Evolutionary conservation across 208 protist genomes (phyloP), one percentile per base, ranked within the genome.

Genomic region (Leishmania guyanensis): DNA sequence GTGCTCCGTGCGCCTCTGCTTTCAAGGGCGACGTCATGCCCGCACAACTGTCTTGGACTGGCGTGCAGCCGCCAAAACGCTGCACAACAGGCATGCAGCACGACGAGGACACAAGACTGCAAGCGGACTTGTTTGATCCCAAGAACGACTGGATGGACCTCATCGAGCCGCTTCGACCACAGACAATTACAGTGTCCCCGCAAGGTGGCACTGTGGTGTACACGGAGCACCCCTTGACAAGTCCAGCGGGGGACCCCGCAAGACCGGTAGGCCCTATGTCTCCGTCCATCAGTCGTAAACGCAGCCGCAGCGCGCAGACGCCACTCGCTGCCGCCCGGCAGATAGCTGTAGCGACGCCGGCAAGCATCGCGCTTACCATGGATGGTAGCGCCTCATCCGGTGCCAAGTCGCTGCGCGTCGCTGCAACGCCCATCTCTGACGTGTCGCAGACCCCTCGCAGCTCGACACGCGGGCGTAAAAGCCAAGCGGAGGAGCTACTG

Each of bases 81-180:
- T 48, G 17, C 66, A 51, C 69, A 6, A 26, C 9, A 17, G 33
- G 26, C 20, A 26, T 54, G 17, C 17, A 26, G 46, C 43, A 9
- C 22, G 46, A 53, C 12, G 29, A 76, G 20, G 72, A 58, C 29
- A 29, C 36, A 46, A 73, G 79, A 36, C 73, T 78, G 36, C 36
- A 78, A 16, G 70, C 20, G 6, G 76, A 82, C 26, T 26, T 86
- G 48, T 77, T 82, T 53, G 82, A 82, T 70, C 10, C 82, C 17
- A 10, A 75, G 56, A 86, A 86, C 46, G 82, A 86, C 74, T 86
- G 82, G 82, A 86, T 86, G 82, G 82, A 86, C 74, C 82, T 82
- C n/a, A 74, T 82, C 1, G 78, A 82, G 74, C 74, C 82, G 65
- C 82, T 86, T 43, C 82, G 78, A 48, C 78, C 72, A 20, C 78